Evolutionary conservation across 140 eudicot genomes (phyloP), one percentile per base, ranked within the genome.

Genomic region (Erigeron philadelphicus): DNA sequence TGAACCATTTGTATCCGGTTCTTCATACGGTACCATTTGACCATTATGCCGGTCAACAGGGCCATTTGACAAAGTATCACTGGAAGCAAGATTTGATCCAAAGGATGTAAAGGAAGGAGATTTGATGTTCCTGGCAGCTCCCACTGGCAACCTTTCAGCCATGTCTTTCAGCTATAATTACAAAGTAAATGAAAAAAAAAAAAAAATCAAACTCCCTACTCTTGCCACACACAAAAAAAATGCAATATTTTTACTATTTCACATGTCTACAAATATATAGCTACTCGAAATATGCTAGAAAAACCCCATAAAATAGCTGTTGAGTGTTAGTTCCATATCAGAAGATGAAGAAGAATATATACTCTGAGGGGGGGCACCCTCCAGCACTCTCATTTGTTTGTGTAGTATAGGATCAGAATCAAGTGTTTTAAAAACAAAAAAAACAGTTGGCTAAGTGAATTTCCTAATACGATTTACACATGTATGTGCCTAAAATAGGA

Each of bases 141-240:
- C 98, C 71, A 88, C 96, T 46, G 98, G 98, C 79, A 88, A 77
- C 82, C 96, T 81, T 78, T 92, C 96, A 19, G 98, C 98, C 96
- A 92, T 86, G 76, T 92, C 96, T 84, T 92, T 92, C 68, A 88
- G 83, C 98, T 92, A 70, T 72, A 31, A 64, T 66, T 23, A 67
- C 53, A 68, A 8, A 72, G 46, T 61, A 44, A 83, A 61, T 11
- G 35, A 47, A 45, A 62, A 55, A 71, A 9, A 67, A 4, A 2
- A 31, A 31, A 31, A 31, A 2, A 2, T 31, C 3, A 31, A 31
- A 1, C 38, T 31, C 4, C 0, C 38, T 31, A 4, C 4, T 31
- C 5, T 31, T 31, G 4, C 0, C 38, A 4, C 25, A 31, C 5
- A 31, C 2, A 31, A 31, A 31, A 31, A 31, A 31, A 31, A 31